Evolutionary conservation across 768 basidiomycete species (phyloP).

Genomic region (Dioszegia hungarica): DNA sequence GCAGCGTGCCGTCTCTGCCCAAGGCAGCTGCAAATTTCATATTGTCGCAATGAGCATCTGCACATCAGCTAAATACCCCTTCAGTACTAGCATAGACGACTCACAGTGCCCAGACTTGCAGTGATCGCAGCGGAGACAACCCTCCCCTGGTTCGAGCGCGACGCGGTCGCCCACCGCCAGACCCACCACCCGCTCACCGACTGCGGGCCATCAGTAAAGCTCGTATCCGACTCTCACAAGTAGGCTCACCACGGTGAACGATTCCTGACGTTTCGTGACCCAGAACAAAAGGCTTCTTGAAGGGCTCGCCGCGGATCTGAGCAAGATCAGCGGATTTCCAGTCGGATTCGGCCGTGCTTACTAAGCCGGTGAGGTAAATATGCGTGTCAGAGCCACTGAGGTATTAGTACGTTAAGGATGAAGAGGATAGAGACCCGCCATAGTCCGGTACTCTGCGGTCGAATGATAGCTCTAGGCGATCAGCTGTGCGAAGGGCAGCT

Average conservation of each 20-base stretch:
- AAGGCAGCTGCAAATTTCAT: conserved; percentile 86
- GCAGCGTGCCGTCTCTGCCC: conserved; percentile 72
- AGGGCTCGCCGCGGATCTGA: conserved; percentile 1
- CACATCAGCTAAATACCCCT: too few species aligned
- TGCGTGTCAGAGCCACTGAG: conserved; percentile 28
- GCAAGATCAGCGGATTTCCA: too few species aligned
- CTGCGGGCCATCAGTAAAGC: background rate
- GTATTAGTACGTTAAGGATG: too few species aligned
- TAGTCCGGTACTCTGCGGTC: conserved; percentile 14
- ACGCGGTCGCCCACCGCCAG: conserved; percentile 79
- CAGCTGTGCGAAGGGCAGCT: background rate
- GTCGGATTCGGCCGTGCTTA: background rate
- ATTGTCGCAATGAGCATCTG: conserved; percentile 50
- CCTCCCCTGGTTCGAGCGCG: conserved; percentile 80
- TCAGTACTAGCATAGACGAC: conserved; percentile 43
- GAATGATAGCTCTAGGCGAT: conserved; percentile 11
- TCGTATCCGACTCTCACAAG: background rate
- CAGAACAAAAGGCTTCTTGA: conserved; percentile 15
- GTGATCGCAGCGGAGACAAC: conserved; percentile 69
- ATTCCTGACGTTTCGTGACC: conserved; percentile 23
- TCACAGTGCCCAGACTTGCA: conserved; percentile 83
- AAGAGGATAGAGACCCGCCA: conserved; percentile 3
- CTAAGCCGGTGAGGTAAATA: conserved; percentile 7
- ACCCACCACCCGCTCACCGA: conserved; percentile 35
- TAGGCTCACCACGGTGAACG: conserved; percentile 10